Conservation (phyloP, 2,329 filamentous ascomycete species). For the Paraphaeosphaeria minitans region DNA sequence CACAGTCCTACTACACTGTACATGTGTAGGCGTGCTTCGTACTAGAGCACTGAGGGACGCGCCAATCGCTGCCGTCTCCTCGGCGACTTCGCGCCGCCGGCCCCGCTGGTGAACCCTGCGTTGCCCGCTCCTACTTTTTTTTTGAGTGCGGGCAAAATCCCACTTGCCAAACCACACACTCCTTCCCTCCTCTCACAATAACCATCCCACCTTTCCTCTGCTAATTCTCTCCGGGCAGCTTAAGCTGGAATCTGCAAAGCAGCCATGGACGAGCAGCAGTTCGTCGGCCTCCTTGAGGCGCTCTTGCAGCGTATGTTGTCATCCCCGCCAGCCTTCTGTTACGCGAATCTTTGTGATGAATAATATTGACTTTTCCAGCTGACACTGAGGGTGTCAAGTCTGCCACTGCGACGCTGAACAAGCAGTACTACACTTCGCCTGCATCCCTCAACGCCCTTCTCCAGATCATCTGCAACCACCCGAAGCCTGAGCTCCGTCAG, state of each 20-base stretch:
- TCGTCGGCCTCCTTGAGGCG: conserved; percentile 84
- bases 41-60: background rate
- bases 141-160: conserved; percentile 11
- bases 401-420: conserved; percentile 87
- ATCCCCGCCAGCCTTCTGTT: conserved; percentile 10
- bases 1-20: too few relatives aligned
- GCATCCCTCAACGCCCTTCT: conserved; percentile 84
- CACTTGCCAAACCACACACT: conserved; percentile 10
- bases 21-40: background rate
- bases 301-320: conserved; percentile 78
- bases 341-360: background rate
- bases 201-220: background rate
- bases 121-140: conserved; percentile 8
- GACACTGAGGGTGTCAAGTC: conserved; percentile 78
- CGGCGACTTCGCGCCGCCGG: conserved; percentile 2
- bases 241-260: conserved; percentile 13
- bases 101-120: conserved; percentile 10
- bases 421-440: conserved; percentile 88
- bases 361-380: conserved; percentile 61
- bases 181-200: background rate
- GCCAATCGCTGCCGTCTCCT: conserved; percentile 1
- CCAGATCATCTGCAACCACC: conserved; percentile 83
- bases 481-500: conserved; percentile 75
- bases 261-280: conserved; percentile 78
- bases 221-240: conserved; percentile 10